A percentile compares a stretch with the other conserved stretches of the same genome.
Evolutionary conservation across 345 rosid species (phyloP).

Genomic region (Moricandia moricandioides): DNA sequence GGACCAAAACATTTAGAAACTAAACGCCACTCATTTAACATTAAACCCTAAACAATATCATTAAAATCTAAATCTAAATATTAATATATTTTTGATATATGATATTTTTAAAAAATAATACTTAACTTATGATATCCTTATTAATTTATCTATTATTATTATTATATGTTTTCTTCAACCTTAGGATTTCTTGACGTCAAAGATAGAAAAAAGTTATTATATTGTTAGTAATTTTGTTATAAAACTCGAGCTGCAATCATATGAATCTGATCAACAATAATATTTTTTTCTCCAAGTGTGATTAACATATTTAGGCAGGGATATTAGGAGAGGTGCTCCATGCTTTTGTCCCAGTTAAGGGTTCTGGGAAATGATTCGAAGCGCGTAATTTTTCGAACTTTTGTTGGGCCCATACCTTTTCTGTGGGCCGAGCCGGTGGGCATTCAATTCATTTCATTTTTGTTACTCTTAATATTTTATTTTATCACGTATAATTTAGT

Average conservation of each 20-base stretch:
- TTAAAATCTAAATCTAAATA: too few species aligned
- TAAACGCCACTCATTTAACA: too few species aligned
- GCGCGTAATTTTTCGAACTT: not conserved
- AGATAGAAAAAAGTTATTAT: not conserved
- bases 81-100: too few species aligned
- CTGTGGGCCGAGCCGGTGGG: conserved; percentile 6
- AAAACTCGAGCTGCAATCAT: not conserved
- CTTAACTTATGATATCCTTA: too few species aligned
- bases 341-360: conserved; percentile 10
- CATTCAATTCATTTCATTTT: not conserved
- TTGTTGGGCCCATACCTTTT: conserved; percentile 15
- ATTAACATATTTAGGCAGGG: not conserved
- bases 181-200: not conserved
- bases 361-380: conserved; percentile 15
- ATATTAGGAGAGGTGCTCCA: conserved; percentile 11
- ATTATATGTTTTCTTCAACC: not conserved
- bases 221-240: not conserved
- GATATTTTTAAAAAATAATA: too few species aligned
- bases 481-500: not conserved
- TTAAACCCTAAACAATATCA: too few species aligned
- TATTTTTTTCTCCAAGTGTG: not conserved
- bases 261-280: conserved; percentile 11
- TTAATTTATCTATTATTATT: too few species aligned
- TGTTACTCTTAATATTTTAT: not conserved
- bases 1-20: too few species aligned